Evolutionary conservation across 768 basidiomycete genomes (phyloP).

Genomic region (Kondoa subrosea): DNA sequence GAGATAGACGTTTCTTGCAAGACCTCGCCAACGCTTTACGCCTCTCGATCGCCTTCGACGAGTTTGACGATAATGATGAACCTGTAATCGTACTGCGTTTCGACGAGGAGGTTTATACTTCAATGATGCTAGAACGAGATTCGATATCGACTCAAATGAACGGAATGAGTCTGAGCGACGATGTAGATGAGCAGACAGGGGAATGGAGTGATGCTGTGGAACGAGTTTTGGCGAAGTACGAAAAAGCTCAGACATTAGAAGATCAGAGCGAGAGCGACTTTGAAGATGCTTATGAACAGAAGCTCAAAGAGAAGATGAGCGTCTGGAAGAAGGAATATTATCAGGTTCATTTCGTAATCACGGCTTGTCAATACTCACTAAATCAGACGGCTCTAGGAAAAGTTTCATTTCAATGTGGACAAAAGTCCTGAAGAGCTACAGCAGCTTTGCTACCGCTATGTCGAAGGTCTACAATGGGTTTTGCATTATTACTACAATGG

Average conservation of each 20-base stretch:
- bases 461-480: conserved; percentile 94
- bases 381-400: conserved; percentile 42
- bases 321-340: conserved; percentile 88
- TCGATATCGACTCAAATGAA: conserved; percentile 22
- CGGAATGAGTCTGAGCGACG: conserved; percentile 28
- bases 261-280: conserved; percentile 48
- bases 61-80: conserved; percentile 55
- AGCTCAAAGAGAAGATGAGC: conserved; percentile 64
- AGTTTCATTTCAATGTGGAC: conserved; percentile 64
- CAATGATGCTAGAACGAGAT: conserved; percentile 36
- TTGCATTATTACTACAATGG: conserved; percentile 98
- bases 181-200: conserved; percentile 39
- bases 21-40: conserved; percentile 61
- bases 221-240: conserved; percentile 72
- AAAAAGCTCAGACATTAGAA: conserved; percentile 58
- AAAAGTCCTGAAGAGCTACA: conserved; percentile 47
- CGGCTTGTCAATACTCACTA: not conserved
- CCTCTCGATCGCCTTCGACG: conserved; percentile 75
- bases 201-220: conserved; percentile 47
- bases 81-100: conserved; percentile 31
- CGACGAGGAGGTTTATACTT: conserved; percentile 45
- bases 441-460: conserved; percentile 58
- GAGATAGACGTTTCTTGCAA: conserved; percentile 62
- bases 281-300: conserved; percentile 57
- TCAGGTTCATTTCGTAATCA: conserved; percentile 39